phyloP scores from a whole-genome alignment of 441 rosid genomes.

The Jatropha multifida region DNA sequence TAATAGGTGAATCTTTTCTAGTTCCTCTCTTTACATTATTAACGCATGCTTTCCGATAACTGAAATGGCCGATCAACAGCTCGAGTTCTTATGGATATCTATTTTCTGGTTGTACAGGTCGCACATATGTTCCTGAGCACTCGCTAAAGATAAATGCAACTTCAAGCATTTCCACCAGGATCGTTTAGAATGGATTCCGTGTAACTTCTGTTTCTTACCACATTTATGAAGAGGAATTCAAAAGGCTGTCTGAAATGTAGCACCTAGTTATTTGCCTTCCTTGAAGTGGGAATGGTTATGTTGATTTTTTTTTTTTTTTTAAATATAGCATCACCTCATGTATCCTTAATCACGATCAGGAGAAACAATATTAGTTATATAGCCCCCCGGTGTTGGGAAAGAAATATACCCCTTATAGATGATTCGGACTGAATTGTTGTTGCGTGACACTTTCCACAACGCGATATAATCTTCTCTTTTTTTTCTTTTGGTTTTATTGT shows the following conservation, averaged over 20 bases:
- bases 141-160: slow-evolving; percentile 93
- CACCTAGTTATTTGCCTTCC: background rate
- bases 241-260: slow-evolving; percentile 7
- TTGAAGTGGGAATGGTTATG: slow-evolving; percentile 14
- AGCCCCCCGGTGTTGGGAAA: slow-evolving; percentile 13
- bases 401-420: slow-evolving; percentile 6
- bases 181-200: slow-evolving; percentile 40
- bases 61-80: background rate
- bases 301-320: slow-evolving; percentile 20
- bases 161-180: slow-evolving; percentile 78
- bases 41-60: background rate
- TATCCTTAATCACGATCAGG: slow-evolving; percentile 15
- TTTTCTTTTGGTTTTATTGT: background rate
- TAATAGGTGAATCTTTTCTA: background rate
- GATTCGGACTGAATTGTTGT: background rate
- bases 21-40: background rate
- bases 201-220: slow-evolving; percentile 9
- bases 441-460: background rate
- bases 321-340: slow-evolving; percentile 17
- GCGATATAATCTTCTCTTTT: background rate
- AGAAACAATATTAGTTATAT: slow-evolving; percentile 18
- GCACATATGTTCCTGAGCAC: slow-evolving; percentile 82
- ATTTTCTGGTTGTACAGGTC: slow-evolving; percentile 57
- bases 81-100: slow-evolving; percentile 4
- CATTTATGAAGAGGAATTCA: slow-evolving; percentile 13